Conservation (phyloP, 352 stramenopile species). For the Globisporangium sylvaticum region DNA sequence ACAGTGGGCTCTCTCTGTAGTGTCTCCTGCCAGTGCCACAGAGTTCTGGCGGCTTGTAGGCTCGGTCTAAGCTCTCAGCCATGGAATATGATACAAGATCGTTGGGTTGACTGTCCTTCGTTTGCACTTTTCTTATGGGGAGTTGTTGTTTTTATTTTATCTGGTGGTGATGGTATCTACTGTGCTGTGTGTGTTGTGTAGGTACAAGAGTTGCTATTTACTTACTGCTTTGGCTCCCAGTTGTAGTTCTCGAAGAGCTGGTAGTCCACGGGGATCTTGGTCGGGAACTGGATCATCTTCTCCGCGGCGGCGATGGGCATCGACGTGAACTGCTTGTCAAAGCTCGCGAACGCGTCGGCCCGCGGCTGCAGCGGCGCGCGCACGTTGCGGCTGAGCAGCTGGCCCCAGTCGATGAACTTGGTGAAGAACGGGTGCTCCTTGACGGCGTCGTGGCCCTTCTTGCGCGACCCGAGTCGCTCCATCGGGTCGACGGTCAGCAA, state of each 20-base stretch:
- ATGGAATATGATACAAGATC: not conserved
- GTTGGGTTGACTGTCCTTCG: not conserved
- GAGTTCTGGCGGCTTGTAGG: not conserved
- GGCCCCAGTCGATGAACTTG: constrained; percentile 65
- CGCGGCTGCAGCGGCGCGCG: constrained; percentile 61
- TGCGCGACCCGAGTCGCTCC: constrained; percentile 50
- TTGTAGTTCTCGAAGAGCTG: constrained; percentile 87
- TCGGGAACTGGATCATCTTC: constrained; percentile 72
- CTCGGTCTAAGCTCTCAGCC: not conserved
- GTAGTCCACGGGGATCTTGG: constrained; percentile 76
- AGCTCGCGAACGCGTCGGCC: constrained; percentile 75
- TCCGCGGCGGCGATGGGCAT: constrained; percentile 67
- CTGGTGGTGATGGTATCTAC: not conserved
- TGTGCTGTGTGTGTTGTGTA: not conserved
- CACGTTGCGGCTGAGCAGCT: constrained; percentile 38
- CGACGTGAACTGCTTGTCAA: constrained; percentile 84
- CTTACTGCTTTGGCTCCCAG: constrained; percentile 49
- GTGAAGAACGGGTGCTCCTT: constrained; percentile 65
- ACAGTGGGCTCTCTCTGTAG: not conserved
- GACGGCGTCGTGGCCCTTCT: constrained; percentile 38
- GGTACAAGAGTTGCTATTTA: not conserved
- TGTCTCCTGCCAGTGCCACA: not conserved
- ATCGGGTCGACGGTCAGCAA: constrained; percentile 51
- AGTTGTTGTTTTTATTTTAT: not conserved
- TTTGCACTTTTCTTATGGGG: not conserved